Evolutionary conservation across 176 grass and related monocot species (phyloP).

Genomic region (bread wheat (Triticum aestivum)): DNA sequence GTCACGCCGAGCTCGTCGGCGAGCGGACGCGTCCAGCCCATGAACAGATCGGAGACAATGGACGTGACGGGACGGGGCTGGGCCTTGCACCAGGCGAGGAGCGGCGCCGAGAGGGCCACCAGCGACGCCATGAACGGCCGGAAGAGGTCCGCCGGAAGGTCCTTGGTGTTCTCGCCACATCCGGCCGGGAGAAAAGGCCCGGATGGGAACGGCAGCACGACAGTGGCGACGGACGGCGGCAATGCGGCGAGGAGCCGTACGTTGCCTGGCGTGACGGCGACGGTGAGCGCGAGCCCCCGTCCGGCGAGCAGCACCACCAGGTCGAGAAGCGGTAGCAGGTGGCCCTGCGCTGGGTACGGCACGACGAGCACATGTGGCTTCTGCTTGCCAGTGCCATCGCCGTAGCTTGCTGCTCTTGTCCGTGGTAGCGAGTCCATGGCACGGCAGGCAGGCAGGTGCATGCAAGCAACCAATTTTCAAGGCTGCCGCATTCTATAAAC

Average conservation of each 20-base stretch:
- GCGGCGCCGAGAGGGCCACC: too few relatives aligned
- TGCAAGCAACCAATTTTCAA: too few relatives aligned
- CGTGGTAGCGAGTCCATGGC: not conserved
- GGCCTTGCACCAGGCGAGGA: too few relatives aligned
- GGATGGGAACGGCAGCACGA: conserved; percentile 35
- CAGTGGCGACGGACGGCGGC: not conserved
- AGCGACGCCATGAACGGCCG: too few relatives aligned
- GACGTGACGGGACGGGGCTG: too few relatives aligned
- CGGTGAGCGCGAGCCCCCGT: conserved; percentile 31
- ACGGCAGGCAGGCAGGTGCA: too few relatives aligned
- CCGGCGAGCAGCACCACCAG: conserved; percentile 33
- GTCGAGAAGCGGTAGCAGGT: conserved; percentile 59
- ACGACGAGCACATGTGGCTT: conserved; percentile 9
- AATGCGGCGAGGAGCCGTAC: not conserved
- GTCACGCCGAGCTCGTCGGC: conserved; percentile 47
- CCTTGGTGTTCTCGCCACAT: conserved; percentile 16
- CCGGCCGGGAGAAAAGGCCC: conserved; percentile 26
- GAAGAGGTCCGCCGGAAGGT: too few relatives aligned
- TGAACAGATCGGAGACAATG: conserved; percentile 56
- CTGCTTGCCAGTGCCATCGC: not conserved
- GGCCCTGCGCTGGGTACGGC: conserved; percentile 53
- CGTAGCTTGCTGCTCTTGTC: not conserved
- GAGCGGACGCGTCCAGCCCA: conserved; percentile 55
- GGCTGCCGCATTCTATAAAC: too few relatives aligned
- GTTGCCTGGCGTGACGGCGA: conserved; percentile 32